Evolutionary conservation across 306 rosid species (phyloP).

Genomic region (Inga laurina): DNA sequence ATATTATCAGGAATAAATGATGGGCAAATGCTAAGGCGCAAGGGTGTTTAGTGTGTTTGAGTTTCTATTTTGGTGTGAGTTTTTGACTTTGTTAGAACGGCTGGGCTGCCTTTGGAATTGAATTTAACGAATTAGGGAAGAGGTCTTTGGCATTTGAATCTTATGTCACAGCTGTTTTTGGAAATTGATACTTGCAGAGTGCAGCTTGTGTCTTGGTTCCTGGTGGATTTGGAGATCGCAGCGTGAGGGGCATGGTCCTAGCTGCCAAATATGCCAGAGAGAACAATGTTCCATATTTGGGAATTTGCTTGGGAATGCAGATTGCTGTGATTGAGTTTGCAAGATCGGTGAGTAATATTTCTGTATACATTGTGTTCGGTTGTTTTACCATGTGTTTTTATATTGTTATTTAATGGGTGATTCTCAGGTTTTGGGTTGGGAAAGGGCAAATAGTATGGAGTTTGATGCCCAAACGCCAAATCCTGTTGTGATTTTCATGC

Average conservation of each 20-base stretch:
- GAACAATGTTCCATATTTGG: slow-evolving; percentile 91
- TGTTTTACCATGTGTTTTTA: slow-evolving; percentile 14
- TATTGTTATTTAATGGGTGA: slow-evolving; percentile 33
- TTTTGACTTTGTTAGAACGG: slow-evolving; percentile 12
- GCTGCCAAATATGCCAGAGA: slow-evolving; percentile 99
- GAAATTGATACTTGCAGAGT: slow-evolving; percentile 51
- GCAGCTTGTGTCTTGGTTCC: slow-evolving; percentile 97
- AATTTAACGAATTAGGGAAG: slow-evolving; percentile 23
- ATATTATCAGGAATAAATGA: slow-evolving; percentile 5
- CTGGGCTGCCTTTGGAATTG: slow-evolving; percentile 26
- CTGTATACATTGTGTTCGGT: slow-evolving; percentile 27
- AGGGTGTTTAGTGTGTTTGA: neutral
- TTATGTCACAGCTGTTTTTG: slow-evolving; percentile 19
- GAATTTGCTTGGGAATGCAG: slow-evolving; percentile 99
- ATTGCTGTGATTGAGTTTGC: slow-evolving; percentile 94
- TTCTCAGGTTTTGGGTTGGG: slow-evolving; percentile 80
- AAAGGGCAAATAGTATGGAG: slow-evolving; percentile 85
- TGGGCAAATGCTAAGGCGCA: slow-evolving; percentile 19
- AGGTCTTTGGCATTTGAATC: slow-evolving; percentile 29
- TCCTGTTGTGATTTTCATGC: slow-evolving; percentile 98
- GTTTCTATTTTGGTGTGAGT: neutral
- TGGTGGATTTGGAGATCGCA: slow-evolving; percentile 99
- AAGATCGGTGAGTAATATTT: slow-evolving; percentile 71
- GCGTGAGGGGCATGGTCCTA: slow-evolving; percentile 91
- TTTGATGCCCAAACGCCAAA: slow-evolving; percentile 75